Conservation (phyloP, 2,329 filamentous ascomycete genomes). For the Leptodontidium sp. region DNA sequence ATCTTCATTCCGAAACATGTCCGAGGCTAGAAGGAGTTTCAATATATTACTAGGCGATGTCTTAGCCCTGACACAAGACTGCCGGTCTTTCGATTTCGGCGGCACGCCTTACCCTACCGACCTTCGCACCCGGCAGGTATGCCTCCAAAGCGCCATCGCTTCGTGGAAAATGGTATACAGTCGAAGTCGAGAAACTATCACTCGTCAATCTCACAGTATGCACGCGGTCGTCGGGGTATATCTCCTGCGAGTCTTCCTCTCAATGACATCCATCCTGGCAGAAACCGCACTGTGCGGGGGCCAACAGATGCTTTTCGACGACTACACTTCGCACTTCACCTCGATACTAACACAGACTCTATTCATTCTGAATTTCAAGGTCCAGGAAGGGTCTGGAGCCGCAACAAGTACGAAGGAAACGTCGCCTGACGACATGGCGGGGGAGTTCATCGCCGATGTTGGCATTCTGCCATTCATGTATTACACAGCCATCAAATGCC, state of each 20-base stretch:
- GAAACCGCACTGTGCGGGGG: conserved; percentile 5
- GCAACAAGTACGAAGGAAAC: not conserved
- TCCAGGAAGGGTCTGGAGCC: not conserved
- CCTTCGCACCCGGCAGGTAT: not conserved
- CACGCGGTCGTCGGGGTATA: not conserved
- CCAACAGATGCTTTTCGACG: conserved; percentile 13
- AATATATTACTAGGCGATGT: conserved; percentile 3
- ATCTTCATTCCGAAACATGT: conserved; percentile 2
- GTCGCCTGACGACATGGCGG: not conserved
- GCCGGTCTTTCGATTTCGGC: not conserved
- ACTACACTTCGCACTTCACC: conserved; percentile 17
- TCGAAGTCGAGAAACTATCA: not conserved
- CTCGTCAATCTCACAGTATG: not conserved
- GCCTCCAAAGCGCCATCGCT: conserved; percentile 5
- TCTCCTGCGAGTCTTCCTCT: conserved; percentile 4
- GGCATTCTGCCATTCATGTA: conserved; percentile 48
- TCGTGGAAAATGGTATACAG: conserved; percentile 15
- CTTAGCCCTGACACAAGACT: not conserved
- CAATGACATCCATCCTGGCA: conserved; percentile 16
- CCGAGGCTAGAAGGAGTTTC: conserved; percentile 6
- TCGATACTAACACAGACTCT: conserved; percentile 17
- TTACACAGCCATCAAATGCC: conserved; percentile 69
- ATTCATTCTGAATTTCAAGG: not conserved
- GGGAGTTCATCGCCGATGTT: conserved; percentile 16
- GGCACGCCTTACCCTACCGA: not conserved